Evolutionary conservation across 768 basidiomycete species (phyloP), one percentile per base, ranked within the genome.

Genomic region (Lactarius deliciosus): DNA sequence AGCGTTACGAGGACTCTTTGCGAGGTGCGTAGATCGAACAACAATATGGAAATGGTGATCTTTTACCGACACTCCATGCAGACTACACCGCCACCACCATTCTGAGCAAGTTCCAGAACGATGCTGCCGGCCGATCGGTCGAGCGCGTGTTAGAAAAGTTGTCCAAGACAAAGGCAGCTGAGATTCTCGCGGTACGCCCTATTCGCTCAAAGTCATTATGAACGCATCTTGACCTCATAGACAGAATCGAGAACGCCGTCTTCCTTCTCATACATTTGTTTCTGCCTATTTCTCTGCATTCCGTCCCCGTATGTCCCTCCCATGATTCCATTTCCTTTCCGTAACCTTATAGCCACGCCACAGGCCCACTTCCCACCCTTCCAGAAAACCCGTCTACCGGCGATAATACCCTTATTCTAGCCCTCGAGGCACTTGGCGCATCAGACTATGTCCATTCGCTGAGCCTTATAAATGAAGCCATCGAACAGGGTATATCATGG

Each of bases 51-150:
- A 54, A 64, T 22, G n/a, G 6, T 28, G 30, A 7, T 16, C 9
- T 7, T 13, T 41, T 22, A 2, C 30, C 38, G 25, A 53, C 56
- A 15, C 53, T 11, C 25, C 32, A 47, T 25, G 38, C 13, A 95
- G 96, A 99, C 76, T 98, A 88, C 81, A 98, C 96, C 0, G 93
- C 96, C n/a, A 89, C 92, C 0, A 94, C 96, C 18, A 96, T 99
- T 70, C 83, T 99, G 50, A 94, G 96, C 76, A 88, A 89, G 73
- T 97, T 98, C 86, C 83, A 88, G 74, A 94, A 96, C 73, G 86
- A 91, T 68, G 71, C 79, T 0, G 89, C 94, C 1, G 86, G 90
- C 5, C 82, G 86, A 61, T 81, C 91, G 0, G 94, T 98, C 9
- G 97, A 98, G 75, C 86, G 94, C n/a, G 92, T 96, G 22, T 78